Conservation (phyloP, 352 stramenopile genomes). For the Pythium insidiosum region DNA sequence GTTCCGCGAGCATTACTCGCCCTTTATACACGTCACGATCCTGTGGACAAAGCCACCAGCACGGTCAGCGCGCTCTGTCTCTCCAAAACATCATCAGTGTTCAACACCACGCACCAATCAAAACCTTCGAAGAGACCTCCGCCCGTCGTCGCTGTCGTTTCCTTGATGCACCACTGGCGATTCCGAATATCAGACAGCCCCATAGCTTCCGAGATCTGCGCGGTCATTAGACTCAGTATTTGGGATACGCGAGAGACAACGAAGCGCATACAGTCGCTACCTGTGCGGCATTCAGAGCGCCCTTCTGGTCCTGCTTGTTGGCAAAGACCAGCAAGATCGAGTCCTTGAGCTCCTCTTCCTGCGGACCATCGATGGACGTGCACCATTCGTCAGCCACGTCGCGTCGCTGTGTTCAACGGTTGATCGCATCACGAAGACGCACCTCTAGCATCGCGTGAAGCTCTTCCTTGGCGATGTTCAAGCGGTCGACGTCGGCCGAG, state of each 20-base stretch:
- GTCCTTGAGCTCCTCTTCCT: constrained; percentile 99
- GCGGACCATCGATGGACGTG: constrained; percentile 4
- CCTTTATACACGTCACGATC: constrained; percentile 89
- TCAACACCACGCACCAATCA: constrained; percentile 93
- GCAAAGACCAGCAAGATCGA: constrained; percentile 99
- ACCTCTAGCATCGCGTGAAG: constrained; percentile 96
- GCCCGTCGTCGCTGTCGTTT: constrained; percentile 97
- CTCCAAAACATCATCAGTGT: background rate
- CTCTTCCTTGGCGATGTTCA: constrained; percentile 97
- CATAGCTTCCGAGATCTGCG: constrained; percentile 96
- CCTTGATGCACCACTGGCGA: constrained; percentile 99
- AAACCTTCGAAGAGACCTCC: constrained; percentile 99
- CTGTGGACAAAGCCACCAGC: constrained; percentile 18
- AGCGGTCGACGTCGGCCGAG: constrained; percentile 94
- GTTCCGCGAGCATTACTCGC: too few species aligned
- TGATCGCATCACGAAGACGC: background rate
- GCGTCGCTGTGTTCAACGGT: too few species aligned
- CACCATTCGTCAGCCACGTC: too few species aligned
- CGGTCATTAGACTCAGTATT: background rate
- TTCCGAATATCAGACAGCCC: constrained; percentile 97
- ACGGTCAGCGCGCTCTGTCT: constrained; percentile 2
- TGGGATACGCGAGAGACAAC: too few species aligned
- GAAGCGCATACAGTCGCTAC: too few species aligned
- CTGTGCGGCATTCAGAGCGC: constrained; percentile 85
- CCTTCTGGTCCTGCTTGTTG: constrained; percentile 99